Percentiles rank a stretch among this genome's conserved stretches.
Conservation (phyloP, 1,284 basidiomycete species). For the Baeospora myosura region DNA sequence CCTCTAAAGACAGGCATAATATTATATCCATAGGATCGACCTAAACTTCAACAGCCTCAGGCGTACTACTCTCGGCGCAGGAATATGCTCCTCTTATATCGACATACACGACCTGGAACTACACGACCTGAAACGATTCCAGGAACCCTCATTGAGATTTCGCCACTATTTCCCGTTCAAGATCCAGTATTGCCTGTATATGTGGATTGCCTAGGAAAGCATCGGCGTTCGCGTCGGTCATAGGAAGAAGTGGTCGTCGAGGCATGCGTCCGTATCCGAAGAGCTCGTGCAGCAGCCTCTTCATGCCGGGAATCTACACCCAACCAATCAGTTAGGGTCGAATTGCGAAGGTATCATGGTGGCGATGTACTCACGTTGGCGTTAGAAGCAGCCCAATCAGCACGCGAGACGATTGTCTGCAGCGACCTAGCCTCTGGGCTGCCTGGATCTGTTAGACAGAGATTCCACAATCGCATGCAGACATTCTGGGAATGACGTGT, state of each 20-base stretch:
- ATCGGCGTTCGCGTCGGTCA: not conserved
- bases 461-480: constrained; percentile 6
- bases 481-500: not conserved
- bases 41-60: too few relatives aligned
- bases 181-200: not conserved
- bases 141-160: too few relatives aligned
- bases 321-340: not conserved
- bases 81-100: too few relatives aligned
- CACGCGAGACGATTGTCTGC: constrained; percentile 11
- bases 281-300: constrained; percentile 7
- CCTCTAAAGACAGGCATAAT: too few relatives aligned
- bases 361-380: constrained; percentile 3
- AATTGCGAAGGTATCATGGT: not conserved
- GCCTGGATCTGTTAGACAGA: constrained; percentile 5
- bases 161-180: not conserved
- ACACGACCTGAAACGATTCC: too few relatives aligned
- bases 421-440: constrained; percentile 10
- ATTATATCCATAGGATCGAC: too few relatives aligned
- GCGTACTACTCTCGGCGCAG: too few relatives aligned
- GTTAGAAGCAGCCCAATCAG: constrained; percentile 12
- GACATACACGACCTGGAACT: too few relatives aligned
- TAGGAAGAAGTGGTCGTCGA: constrained; percentile 7
- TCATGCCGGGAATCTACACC: constrained; percentile 8
- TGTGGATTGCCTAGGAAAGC: not conserved
- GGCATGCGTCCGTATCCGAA: constrained; percentile 7